Evolutionary conservation across 768 basidiomycete genomes (phyloP), one percentile per base, ranked within the genome.

Genomic region (Phylloporus sp.): DNA sequence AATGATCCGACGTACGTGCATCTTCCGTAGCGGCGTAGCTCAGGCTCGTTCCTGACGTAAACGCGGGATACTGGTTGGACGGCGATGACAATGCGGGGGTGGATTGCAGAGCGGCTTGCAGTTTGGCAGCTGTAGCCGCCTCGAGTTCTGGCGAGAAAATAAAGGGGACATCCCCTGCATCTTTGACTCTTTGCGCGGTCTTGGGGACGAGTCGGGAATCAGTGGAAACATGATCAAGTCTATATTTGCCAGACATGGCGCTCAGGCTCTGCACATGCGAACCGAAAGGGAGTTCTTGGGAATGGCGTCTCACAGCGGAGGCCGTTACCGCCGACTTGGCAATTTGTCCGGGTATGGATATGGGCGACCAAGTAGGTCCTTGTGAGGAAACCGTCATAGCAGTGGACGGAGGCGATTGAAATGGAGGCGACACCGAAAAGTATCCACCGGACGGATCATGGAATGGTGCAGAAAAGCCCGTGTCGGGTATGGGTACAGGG

Each of bases 81-180:
- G 42, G 20, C 20, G 48, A 18, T 23, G 42, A n/a, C 3, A 57
- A 39, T 8, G 57, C 13, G 5, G 46, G 38, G 0, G 56, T 52
- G 3, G 50, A 52, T 37, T 65, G 63, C 17, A 64, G 26, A 1
- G 40, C 63, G 1, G 60, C 63, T 18, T 65, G 50, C 10, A 65
- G 44, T 11, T 54, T 65, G 18, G 63, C 63, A 5, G 63, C 58
- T 3, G 64, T 60, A 0, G 46, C 63, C 14, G 62, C 63, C 46
- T 64, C 63, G 6, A 61, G 52, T n/a, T 65, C 64, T 2, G 62
- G 44, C 2, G 61, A 66, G 21, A 66, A 64, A 3, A 65, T 62
- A n/a, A 65, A 65, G 0, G 63, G 63, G 9, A 59, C 58, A 29
- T 65, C 63, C 1, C 63, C 63, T 1, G 65, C 63, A 22, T 65